Percentiles rank a stretch among this genome's conserved stretches.
These are phyloP conservation scores for Colletotrichum sp. DNA, from an alignment of 2,329 filamentous ascomycete species.

Conservation along the genomic window DNA sequence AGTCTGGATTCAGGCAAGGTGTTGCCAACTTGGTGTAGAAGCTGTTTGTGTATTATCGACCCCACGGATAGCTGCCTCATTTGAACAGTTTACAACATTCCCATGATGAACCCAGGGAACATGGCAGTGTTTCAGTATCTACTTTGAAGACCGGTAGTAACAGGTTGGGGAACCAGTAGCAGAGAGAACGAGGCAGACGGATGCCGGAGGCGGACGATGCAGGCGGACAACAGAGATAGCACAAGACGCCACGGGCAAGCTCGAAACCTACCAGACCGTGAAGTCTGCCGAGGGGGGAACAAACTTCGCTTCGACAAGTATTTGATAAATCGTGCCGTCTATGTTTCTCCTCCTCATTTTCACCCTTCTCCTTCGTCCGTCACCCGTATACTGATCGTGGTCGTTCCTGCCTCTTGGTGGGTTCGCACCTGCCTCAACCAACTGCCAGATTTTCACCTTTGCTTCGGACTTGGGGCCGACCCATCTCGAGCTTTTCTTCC, in stretches of 20 bases:
- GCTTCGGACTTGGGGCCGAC: not conserved
- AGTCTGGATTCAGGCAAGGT: accelerated
- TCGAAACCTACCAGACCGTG: not conserved
- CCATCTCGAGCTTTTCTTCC: not conserved
- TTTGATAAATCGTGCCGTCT: not conserved
- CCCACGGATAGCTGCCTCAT: not conserved
- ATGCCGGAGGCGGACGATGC: not conserved
- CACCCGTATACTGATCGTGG: accelerated
- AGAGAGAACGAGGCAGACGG: too few species aligned
- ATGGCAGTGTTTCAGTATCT: too few species aligned
- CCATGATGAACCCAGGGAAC: too few species aligned
- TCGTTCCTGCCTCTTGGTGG: not conserved
- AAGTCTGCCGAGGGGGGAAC: not conserved
- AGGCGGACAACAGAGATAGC: not conserved
- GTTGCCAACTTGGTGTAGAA: not conserved
- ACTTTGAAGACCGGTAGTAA: too few species aligned
- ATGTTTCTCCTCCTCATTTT: too few species aligned
- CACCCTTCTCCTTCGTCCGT: not conserved
- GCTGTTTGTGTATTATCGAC: not conserved
- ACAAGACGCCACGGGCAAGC: accelerated
- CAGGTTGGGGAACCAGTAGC: too few species aligned
- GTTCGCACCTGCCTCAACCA: not conserved
- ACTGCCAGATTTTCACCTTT: not conserved
- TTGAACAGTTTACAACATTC: too few species aligned
- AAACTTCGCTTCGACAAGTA: not conserved